Percentiles rank a stretch among this genome's conserved stretches.
phyloP scores from a whole-genome alignment of 257 asterid species.

The Fraxinus quadrangulata region DNA sequence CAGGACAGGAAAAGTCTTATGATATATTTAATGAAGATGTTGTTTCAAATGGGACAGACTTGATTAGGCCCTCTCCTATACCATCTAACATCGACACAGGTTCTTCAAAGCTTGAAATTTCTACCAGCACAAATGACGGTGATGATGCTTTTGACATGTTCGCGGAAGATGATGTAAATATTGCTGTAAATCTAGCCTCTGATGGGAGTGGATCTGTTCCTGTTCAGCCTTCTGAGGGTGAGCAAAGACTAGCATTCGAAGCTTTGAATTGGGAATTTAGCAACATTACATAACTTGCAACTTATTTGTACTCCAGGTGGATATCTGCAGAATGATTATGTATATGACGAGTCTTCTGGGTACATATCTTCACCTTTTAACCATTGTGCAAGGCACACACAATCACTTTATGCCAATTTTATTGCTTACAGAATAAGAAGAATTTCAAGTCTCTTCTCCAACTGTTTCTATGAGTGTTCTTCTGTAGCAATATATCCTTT shows the following conservation, averaged over 20 bases:
- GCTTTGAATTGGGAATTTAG: conserved; percentile 16
- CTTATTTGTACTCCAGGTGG: conserved; percentile 56
- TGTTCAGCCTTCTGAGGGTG: conserved; percentile 50
- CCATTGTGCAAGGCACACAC: background rate
- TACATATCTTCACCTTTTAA: conserved; percentile 35
- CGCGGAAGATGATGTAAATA: conserved; percentile 67
- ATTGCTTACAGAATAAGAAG: background rate
- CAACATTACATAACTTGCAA: conserved; percentile 28
- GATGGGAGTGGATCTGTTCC: conserved; percentile 40
- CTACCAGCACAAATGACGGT: conserved; percentile 19
- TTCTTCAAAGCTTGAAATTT: conserved; percentile 20
- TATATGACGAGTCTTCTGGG: conserved; percentile 86
- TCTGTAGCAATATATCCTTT: background rate
- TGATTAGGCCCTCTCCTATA: conserved; percentile 14
- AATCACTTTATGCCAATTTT: background rate
- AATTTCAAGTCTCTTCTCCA: background rate
- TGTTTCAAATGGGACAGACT: conserved; percentile 22
- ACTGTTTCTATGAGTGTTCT: background rate
- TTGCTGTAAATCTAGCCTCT: conserved; percentile 46
- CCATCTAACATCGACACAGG: conserved; percentile 14
- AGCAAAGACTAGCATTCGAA: conserved; percentile 33
- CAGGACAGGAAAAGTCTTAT: conserved; percentile 34
- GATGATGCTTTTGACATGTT: conserved; percentile 78
- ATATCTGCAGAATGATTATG: conserved; percentile 61
- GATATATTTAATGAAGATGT: conserved; percentile 22